A percentile compares a stretch with the other conserved stretches of the same genome.
Conservation (phyloP, 2,329 filamentous ascomycete genomes). For the Talaromyces sp. region DNA sequence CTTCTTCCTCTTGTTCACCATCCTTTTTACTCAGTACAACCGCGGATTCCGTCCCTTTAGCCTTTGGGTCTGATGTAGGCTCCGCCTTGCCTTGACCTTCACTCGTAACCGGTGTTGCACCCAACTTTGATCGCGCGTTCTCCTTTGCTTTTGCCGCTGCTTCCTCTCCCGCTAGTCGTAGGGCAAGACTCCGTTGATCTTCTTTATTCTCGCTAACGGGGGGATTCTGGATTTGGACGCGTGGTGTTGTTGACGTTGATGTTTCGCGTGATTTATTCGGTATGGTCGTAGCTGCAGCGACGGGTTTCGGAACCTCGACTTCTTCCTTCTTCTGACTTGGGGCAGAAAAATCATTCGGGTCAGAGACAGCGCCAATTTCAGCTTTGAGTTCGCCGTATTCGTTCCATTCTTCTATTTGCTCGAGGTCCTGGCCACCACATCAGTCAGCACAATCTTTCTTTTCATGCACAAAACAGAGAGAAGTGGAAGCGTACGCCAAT, state of each 20-base stretch:
- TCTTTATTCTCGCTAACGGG: conserved; percentile 32
- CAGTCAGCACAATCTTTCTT: too few species aligned
- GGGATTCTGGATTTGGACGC: conserved; percentile 39
- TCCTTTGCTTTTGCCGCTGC: conserved; percentile 37
- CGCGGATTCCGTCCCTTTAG: conserved; percentile 7
- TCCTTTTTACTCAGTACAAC: background rate
- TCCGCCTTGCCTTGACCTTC: conserved; percentile 14
- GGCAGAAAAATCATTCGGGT: conserved; percentile 28
- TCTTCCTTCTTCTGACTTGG: conserved; percentile 21
- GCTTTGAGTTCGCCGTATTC: conserved; percentile 93
- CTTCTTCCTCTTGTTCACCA: background rate
- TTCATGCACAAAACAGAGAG: background rate
- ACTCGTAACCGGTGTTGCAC: conserved; percentile 14
- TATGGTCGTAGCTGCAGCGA: conserved; percentile 5
- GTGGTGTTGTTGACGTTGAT: conserved; percentile 20
- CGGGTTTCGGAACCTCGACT: conserved; percentile 19
- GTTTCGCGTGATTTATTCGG: background rate
- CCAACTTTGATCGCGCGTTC: conserved; percentile 18
- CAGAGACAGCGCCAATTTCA: conserved; percentile 56
- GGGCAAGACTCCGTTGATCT: conserved; percentile 33
- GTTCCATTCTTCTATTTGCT: conserved; percentile 98
- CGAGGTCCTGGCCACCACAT: conserved; percentile 63
- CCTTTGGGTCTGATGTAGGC: conserved; percentile 14
- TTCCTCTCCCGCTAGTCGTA: conserved; percentile 42
- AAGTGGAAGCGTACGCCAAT: conserved; percentile 63